Conservation (phyloP, 1,284 basidiomycete species). For the Moesziomyces sp. region DNA sequence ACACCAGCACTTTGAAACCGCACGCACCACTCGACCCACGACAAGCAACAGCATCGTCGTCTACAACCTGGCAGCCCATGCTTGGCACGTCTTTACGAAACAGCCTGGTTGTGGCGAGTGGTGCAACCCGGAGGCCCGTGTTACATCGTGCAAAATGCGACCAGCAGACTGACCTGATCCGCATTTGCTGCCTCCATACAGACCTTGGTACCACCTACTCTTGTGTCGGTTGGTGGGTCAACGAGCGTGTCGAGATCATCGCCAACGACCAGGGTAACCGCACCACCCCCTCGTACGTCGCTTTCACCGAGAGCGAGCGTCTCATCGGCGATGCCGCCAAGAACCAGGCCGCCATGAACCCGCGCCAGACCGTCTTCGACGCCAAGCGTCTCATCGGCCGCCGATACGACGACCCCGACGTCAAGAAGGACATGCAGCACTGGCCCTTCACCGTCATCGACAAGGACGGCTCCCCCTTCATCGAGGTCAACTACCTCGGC, state of each 20-base stretch:
- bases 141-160: not conserved
- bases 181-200: conserved; percentile 10
- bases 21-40: conserved; percentile 3
- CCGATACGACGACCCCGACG: conserved; percentile 80
- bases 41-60: not conserved
- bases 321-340: conserved; percentile 86
- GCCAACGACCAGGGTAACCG: conserved; percentile 83
- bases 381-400: conserved; percentile 89
- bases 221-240: conserved; percentile 72
- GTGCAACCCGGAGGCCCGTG: too few species aligned
- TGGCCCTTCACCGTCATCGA: conserved; percentile 77
- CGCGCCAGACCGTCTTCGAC: conserved; percentile 76
- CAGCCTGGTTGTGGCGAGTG: too few species aligned
- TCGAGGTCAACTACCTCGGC: conserved; percentile 73
- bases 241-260: conserved; percentile 67
- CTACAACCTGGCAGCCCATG: not conserved
- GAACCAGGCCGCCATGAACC: conserved; percentile 87
- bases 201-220: conserved; percentile 83
- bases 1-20: too few species aligned
- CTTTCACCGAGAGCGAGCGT: conserved; percentile 96
- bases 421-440: conserved; percentile 78
- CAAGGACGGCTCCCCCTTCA: conserved; percentile 73
- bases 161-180: conserved; percentile 5
- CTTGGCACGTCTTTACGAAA: too few species aligned
- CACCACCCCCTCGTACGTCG: conserved; percentile 98